Percentiles rank a stretch among this genome's conserved stretches.
These are phyloP conservation scores for Cardamine chenopodiifolia DNA, from an alignment of 345 rosid species.

Conservation along the genomic window DNA sequence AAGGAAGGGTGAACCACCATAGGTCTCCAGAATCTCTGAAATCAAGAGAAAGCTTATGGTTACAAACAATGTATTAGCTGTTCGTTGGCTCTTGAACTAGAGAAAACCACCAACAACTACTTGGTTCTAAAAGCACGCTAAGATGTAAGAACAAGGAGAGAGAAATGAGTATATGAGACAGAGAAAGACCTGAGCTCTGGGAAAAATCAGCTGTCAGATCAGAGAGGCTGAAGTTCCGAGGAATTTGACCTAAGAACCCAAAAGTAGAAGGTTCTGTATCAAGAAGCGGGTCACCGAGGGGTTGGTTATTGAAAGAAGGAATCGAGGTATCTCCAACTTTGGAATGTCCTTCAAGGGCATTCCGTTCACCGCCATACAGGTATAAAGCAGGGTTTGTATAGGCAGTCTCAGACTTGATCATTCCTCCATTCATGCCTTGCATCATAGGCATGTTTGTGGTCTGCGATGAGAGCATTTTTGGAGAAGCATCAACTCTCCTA, in stretches of 20 bases:
- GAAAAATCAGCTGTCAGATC: slow-evolving; percentile 89
- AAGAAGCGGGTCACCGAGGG: slow-evolving; percentile 65
- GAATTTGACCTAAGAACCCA: slow-evolving; percentile 80
- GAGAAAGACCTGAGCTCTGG: slow-evolving; percentile 81
- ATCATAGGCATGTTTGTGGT: slow-evolving; percentile 68
- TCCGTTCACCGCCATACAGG: slow-evolving; percentile 72
- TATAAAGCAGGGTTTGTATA: slow-evolving; percentile 63
- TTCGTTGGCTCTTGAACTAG: background rate
- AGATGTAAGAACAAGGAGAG: background rate
- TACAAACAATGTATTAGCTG: slow-evolving; percentile 17
- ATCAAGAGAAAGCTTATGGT: slow-evolving; percentile 14
- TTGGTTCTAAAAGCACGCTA: slow-evolving; percentile 12
- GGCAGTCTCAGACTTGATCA: slow-evolving; percentile 79
- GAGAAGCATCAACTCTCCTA: slow-evolving; percentile 61
- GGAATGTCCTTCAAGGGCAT: slow-evolving; percentile 66
- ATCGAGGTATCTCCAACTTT: slow-evolving; percentile 68
- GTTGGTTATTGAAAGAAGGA: slow-evolving; percentile 79
- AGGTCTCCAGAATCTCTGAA: slow-evolving; percentile 85
- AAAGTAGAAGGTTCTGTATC: slow-evolving; percentile 73
- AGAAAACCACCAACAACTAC: background rate
- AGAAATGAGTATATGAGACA: slow-evolving; percentile 5
- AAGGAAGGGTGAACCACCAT: slow-evolving; percentile 81
- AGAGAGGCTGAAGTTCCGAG: slow-evolving; percentile 88
- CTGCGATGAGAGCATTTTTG: slow-evolving; percentile 68
- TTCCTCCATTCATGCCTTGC: slow-evolving; percentile 82